These are phyloP conservation scores for Suillus alpinus DNA, from an alignment of 768 basidiomycete genomes.

Conservation along the genomic window DNA sequence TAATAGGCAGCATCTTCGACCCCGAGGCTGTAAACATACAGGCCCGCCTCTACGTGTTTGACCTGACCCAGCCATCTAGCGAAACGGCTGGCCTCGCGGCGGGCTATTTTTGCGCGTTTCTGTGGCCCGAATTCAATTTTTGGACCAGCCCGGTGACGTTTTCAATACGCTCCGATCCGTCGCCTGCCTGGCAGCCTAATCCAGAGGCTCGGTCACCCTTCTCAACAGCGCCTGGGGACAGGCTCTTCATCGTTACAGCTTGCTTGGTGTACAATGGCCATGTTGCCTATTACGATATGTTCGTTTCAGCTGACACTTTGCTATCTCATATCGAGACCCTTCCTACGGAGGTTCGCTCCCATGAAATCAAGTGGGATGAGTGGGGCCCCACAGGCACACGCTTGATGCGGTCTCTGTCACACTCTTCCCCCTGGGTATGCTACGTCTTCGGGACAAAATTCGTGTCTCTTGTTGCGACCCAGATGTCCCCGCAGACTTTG, in stretches of 20 bases:
- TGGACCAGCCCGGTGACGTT: constrained; percentile 31
- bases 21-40: constrained; percentile 19
- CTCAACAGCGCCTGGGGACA: constrained; percentile 37
- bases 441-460: constrained; percentile 52
- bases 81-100: constrained; percentile 29
- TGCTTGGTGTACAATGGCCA: constrained; percentile 30
- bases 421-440: constrained; percentile 54
- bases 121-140: constrained; percentile 36
- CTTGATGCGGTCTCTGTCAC: constrained; percentile 35
- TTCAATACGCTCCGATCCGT: constrained; percentile 52
- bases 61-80: constrained; percentile 34
- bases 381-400: constrained; percentile 54
- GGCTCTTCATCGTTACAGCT: constrained; percentile 47
- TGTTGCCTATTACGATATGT: constrained; percentile 36
- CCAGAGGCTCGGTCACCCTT: constrained; percentile 43
- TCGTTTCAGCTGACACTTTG: constrained; percentile 41
- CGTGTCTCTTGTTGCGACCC: constrained; percentile 23
- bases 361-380: constrained; percentile 41
- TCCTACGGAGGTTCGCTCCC: constrained; percentile 13
- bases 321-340: constrained; percentile 22
- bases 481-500: constrained; percentile 20
- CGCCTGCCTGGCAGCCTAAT: constrained; percentile 43
- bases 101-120: constrained; percentile 37
- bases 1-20: constrained; percentile 31
- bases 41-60: constrained; percentile 36